Percentiles rank a stretch among this genome's conserved stretches.
These are phyloP conservation scores for Colletotrichum spaethianum DNA, from an alignment of 2,329 filamentous ascomycete species.

Conservation along the genomic window DNA sequence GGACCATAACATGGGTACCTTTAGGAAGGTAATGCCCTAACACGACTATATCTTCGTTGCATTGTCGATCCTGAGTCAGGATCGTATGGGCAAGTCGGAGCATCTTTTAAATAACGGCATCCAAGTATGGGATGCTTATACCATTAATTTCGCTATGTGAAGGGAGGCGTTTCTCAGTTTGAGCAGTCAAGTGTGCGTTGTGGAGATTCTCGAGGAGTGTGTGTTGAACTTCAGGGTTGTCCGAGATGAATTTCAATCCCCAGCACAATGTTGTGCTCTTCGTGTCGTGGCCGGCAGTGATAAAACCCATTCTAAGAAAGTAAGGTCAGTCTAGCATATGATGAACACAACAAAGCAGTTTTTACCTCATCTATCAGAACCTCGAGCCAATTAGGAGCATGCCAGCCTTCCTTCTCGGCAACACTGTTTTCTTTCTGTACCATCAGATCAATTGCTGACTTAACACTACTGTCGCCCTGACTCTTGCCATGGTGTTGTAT, in stretches of 20 bases:
- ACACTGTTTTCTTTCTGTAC: not conserved
- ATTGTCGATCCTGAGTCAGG: slow-evolving; percentile 47
- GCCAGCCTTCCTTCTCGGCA: slow-evolving; percentile 25
- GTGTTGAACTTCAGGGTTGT: not conserved
- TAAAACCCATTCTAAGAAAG: not conserved
- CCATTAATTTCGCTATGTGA: slow-evolving; percentile 39
- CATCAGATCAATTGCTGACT: slow-evolving; percentile 11
- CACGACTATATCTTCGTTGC: slow-evolving; percentile 50
- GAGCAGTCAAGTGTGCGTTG: slow-evolving; percentile 29
- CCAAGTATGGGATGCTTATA: slow-evolving; percentile 50
- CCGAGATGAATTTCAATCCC: slow-evolving; percentile 44
- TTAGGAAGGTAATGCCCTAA: slow-evolving; percentile 51
- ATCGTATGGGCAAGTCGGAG: slow-evolving; percentile 49
- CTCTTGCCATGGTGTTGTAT: not conserved
- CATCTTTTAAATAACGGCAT: slow-evolving; percentile 54
- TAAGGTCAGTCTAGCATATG: too few species aligned
- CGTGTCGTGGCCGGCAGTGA: slow-evolving; percentile 47
- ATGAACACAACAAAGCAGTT: too few species aligned
- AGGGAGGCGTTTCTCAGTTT: not conserved
- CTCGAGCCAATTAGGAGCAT: not conserved
- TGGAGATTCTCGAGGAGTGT: slow-evolving; percentile 14
- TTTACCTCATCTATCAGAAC: slow-evolving; percentile 18
- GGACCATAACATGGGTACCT: slow-evolving; percentile 50
- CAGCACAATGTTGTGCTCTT: slow-evolving; percentile 46
- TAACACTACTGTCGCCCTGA: not conserved